Base-by-base conservation (phyloP, 2,329 filamentous ascomycete genomes). In the Dichotomopilus funicola region DNA sequence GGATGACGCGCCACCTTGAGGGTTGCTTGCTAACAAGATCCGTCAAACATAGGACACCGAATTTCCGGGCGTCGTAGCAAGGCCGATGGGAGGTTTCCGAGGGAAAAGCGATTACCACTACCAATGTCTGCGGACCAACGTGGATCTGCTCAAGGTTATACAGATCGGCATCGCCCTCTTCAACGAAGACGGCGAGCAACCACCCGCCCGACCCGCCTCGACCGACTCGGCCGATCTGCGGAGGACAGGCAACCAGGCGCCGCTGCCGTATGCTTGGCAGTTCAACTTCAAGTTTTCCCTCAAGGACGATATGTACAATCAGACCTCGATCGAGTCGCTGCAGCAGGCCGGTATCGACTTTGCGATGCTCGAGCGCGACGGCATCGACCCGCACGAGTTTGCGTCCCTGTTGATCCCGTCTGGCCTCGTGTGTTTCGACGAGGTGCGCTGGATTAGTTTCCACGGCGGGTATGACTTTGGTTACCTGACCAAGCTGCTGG, bases 71-170 rank as follows among this genome's bases (percentile, higher is more conserved):
- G 91, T 99, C 52, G 92, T 99, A 52, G 90, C 92, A 33, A 83
- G 94, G 63, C 94, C 94, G 1, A 97, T 99, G 79, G 94, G 94
- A 49, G 85, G 87, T 54, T 99, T 99, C 71, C 84, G 88, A 57
- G 94, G 89, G 57, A 97, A 96, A 75, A 94, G 91, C 62, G 92
- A 96, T 66, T 99, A 99, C 69, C 94, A 99, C 70, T 99, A 99
- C 73, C 94, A 99, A 76, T 97, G 92, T 58, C 79, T 99, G 47
- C 88, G 94, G 59, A 95, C 91, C 65, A 99, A 99, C 69, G 94
- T 99, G 66, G 94, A 99, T 69, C 84, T 99, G 67, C 82, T 99
- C 66, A 96, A 95, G 71, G 91, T 97, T 63, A 97, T 99, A 61
- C 94, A 99, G 70, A 87, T 99, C 56, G 94, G 94, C 56, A 87